Percentiles rank a stretch among this genome's conserved stretches.
phyloP scores from a whole-genome alignment of 2,329 filamentous ascomycete species.

The Phyllachora maydis region DNA sequence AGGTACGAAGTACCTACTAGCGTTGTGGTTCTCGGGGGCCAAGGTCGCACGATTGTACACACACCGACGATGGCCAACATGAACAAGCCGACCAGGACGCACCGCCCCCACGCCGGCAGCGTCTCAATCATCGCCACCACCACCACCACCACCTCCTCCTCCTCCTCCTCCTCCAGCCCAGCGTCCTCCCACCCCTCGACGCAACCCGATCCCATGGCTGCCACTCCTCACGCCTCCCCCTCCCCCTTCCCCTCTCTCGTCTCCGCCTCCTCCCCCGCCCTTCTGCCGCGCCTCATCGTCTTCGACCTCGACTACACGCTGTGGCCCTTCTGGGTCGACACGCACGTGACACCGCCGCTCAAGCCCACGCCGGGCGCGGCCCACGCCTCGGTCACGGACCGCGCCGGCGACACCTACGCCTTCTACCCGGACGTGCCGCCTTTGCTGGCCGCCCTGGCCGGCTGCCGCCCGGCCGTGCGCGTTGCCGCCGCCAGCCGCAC shows the following conservation, averaged over 20 bases:
- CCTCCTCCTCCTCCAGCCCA: slow-evolving; percentile 6
- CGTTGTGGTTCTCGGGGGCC: too few species aligned
- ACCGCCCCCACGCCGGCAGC: too few species aligned
- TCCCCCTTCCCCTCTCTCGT: slow-evolving; percentile 18
- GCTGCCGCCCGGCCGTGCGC: too few species aligned
- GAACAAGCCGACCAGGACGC: too few species aligned
- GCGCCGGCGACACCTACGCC: slow-evolving; percentile 41
- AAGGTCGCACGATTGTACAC: too few species aligned
- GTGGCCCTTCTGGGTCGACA: slow-evolving; percentile 99
- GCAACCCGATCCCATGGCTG: too few species aligned
- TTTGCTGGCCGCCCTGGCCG: slow-evolving; percentile 40
- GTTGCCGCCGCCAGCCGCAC: slow-evolving; percentile 70
- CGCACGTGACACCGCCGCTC: slow-evolving; percentile 62
- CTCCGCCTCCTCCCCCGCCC: slow-evolving; percentile 39
- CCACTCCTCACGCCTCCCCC: slow-evolving; percentile 4
- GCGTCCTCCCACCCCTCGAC: too few species aligned
- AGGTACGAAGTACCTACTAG: too few species aligned
- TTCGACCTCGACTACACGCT: slow-evolving; percentile 97
- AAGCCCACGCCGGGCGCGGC: slow-evolving; percentile 18
- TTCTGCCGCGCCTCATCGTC: slow-evolving; percentile 60
- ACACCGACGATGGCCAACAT: too few species aligned
- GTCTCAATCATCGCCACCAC: too few species aligned
- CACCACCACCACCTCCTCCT: slow-evolving; percentile 7
- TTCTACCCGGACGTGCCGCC: slow-evolving; percentile 53
- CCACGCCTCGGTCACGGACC: slow-evolving; percentile 23